Conservation (phyloP, 192 early-diverging fungal species). For the Coemansia sp. region DNA sequence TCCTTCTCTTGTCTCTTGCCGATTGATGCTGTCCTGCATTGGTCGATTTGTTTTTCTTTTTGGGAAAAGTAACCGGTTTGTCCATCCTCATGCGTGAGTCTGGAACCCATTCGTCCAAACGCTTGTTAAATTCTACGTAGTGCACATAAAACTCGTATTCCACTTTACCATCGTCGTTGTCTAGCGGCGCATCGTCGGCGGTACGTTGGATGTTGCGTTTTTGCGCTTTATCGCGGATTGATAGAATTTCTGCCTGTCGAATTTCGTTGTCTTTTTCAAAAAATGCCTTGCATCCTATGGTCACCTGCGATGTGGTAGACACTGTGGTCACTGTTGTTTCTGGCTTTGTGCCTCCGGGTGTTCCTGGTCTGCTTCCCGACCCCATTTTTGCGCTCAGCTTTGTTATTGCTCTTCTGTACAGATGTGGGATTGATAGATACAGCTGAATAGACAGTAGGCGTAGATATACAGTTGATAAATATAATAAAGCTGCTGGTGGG, state of each 20-base stretch:
- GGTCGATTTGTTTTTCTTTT: slow-evolving; percentile 58
- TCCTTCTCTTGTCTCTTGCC: slow-evolving; percentile 50
- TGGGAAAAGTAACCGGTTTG: slow-evolving; percentile 72
- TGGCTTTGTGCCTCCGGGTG: slow-evolving; percentile 31
- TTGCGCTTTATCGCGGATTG: slow-evolving; percentile 61
- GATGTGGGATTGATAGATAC: too few relatives aligned
- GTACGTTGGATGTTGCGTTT: slow-evolving; percentile 48
- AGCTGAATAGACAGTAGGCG: not conserved
- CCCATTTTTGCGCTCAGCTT: slow-evolving; percentile 17
- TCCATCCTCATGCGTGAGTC: slow-evolving; percentile 66
- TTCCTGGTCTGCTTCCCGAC: slow-evolving; percentile 46
- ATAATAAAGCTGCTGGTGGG: too few relatives aligned
- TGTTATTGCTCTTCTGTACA: too few relatives aligned
- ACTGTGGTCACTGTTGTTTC: slow-evolving; percentile 29
- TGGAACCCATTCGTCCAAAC: slow-evolving; percentile 94
- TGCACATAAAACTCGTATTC: slow-evolving; percentile 91
- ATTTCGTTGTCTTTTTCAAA: slow-evolving; percentile 68
- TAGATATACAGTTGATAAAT: not conserved
- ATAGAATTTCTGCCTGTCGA: slow-evolving; percentile 86
- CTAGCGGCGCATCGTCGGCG: slow-evolving; percentile 53
- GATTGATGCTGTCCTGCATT: slow-evolving; percentile 32
- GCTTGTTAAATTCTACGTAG: slow-evolving; percentile 96
- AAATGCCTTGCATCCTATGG: slow-evolving; percentile 64
- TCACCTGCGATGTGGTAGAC: slow-evolving; percentile 30
- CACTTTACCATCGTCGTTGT: slow-evolving; percentile 27